Base-by-base conservation (phyloP, 2,329 filamentous ascomycete genomes). In the Pseudogymnoascus sp. region DNA sequence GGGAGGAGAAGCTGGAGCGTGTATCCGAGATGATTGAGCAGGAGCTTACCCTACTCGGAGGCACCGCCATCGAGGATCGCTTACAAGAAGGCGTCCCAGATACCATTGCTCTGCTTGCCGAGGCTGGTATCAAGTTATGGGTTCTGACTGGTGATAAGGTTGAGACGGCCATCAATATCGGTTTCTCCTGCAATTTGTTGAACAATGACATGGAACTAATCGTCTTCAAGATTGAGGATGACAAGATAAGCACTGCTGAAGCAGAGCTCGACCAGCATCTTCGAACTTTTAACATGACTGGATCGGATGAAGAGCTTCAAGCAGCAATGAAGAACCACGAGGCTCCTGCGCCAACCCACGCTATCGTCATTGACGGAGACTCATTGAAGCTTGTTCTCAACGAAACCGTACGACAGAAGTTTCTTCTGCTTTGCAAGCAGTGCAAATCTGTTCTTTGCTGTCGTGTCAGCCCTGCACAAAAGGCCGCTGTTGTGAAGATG, bases 161-260 rank as follows among this genome's bases (percentile, higher is more conserved):
- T 33, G 95, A 99, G 77, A 99, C 95, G 24, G 95, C 96, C 64
- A 99, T 99, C 85, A 99, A 99, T 78, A 99, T 99, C 73, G 95
- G 95, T 2, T 99, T 97, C 77, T 99, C 96, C 10, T 99, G 96
- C 80, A 99, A 99, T 70, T 82, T 99, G 33, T 84, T 99, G 63
- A 92, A 93, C 76, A 99, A 97, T 75, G 91, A 96, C 69, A 97
- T 99, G 95, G 95, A 99, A 69, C 80, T 99, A 66, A 90, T 99
- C 67, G 86, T 96, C 59, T 82, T 99, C 69, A 96, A 96, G 73
- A 82, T 95, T 31, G 84, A 90, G 1, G 91, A 96, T 67, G 88
- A 92, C 63, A 83, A 87, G 65, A 72, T 78, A 8, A 77, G 82
- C 14, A 78, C 80, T 37, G 83, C 91, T 1, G 86, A 89, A 67